Conservation (phyloP, 2,329 filamentous ascomycete species). For the Botrytis fragariae region DNA sequence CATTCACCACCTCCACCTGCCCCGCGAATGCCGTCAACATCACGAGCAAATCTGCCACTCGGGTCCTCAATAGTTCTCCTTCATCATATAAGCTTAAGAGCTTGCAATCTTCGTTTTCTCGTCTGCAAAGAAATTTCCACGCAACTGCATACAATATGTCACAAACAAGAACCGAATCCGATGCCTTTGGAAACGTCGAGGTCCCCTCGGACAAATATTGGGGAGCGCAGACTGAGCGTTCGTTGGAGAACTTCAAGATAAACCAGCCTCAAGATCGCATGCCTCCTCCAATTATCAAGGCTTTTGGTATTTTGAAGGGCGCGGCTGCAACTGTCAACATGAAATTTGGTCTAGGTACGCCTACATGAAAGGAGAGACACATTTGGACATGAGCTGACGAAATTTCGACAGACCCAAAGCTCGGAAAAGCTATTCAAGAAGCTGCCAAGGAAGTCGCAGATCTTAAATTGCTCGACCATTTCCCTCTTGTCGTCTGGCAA, state of each 20-base stretch:
- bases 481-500: slow-evolving; percentile 98
- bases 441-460: slow-evolving; percentile 90
- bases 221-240: slow-evolving; percentile 96
- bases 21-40: slow-evolving; percentile 11
- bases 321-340: slow-evolving; percentile 95
- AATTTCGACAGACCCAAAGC: slow-evolving; percentile 66
- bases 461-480: slow-evolving; percentile 93
- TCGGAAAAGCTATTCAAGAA: slow-evolving; percentile 91
- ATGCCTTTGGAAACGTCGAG: slow-evolving; percentile 97
- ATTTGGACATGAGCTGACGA: slow-evolving; percentile 29
- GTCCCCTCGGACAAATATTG: slow-evolving; percentile 93
- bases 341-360: slow-evolving; percentile 79
- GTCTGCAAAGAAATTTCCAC: slow-evolving; percentile 35
- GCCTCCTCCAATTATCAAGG: slow-evolving; percentile 86
- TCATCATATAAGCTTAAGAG: slow-evolving; percentile 21
- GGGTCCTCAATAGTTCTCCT: slow-evolving; percentile 9
- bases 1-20: slow-evolving; percentile 14
- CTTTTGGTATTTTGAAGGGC: slow-evolving; percentile 96
- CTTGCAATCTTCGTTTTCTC: slow-evolving; percentile 22
- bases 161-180: slow-evolving; percentile 78
- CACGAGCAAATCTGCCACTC: slow-evolving; percentile 19
- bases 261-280: slow-evolving; percentile 99
- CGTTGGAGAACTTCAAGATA: slow-evolving; percentile 96
- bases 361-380: slow-evolving; percentile 9
- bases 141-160: slow-evolving; percentile 40